Percentiles rank a stretch among this genome's conserved stretches.
Evolutionary conservation across 2,329 filamentous ascomycete genomes (phyloP).

Genomic region (Orbilia quercus): DNA sequence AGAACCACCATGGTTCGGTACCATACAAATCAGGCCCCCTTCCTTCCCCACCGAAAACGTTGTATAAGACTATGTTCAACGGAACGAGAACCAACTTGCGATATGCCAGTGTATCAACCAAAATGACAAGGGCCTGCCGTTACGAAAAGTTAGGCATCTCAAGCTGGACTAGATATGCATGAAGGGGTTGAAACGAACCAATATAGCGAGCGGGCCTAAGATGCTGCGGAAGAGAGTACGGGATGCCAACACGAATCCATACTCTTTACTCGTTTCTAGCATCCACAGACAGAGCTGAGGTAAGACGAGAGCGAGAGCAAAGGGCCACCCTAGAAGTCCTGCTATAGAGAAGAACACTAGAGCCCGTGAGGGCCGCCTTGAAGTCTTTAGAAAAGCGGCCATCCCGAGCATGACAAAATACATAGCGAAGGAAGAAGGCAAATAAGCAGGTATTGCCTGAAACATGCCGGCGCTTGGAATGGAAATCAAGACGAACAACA

Average conservation of each 20-base stretch:
- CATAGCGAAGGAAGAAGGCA: slow-evolving; percentile 98
- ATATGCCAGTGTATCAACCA: slow-evolving; percentile 67
- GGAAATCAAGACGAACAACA: slow-evolving; percentile 83
- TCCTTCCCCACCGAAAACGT: slow-evolving; percentile 83
- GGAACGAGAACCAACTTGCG: slow-evolving; percentile 79
- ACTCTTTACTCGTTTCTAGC: neutral
- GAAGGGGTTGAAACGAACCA: slow-evolving; percentile 69
- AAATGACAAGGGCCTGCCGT: slow-evolving; percentile 35
- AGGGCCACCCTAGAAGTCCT: slow-evolving; percentile 91
- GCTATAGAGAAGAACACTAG: slow-evolving; percentile 92
- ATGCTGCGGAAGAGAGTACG: neutral
- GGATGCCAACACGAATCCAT: neutral
- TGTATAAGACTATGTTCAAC: slow-evolving; percentile 95
- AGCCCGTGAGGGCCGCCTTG: slow-evolving; percentile 66
- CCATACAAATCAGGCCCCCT: slow-evolving; percentile 91
- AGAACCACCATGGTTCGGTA: slow-evolving; percentile 96
- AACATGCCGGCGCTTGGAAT: slow-evolving; percentile 90
- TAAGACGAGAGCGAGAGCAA: slow-evolving; percentile 81
- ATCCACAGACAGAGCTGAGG: slow-evolving; percentile 65
- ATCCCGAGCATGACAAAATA: slow-evolving; percentile 88
- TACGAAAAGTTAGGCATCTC: neutral
- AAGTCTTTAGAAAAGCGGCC: slow-evolving; percentile 76
- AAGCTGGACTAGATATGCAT: neutral
- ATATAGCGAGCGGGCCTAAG: slow-evolving; percentile 69
- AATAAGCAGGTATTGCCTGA: slow-evolving; percentile 84